Evolutionary conservation across 306 rosid genomes (phyloP), one percentile per base, ranked within the genome.

Genomic region (Begonia loranthoides): DNA sequence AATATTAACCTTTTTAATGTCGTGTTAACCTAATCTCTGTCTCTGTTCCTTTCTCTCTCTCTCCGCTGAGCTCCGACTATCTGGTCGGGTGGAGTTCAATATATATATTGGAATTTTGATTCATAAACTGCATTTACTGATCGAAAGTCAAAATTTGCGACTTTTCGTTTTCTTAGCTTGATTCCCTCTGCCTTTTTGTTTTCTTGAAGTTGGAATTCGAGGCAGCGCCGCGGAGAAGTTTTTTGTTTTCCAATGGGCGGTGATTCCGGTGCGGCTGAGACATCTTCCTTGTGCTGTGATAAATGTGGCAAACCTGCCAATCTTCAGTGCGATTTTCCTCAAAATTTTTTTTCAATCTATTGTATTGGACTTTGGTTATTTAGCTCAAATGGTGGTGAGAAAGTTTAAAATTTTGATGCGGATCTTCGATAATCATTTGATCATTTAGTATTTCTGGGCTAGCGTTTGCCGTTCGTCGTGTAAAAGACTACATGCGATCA

Each of bases 231-330:
- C 1, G 8, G 36, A 28, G 9, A 7, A 28, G 6, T 28, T 28
- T 28, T 28, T 28, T 28, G 36, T 28, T 28, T 50, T 60, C 49
- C 13, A 13, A 90, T 90, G 99, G 73, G 75, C 21, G 81, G 67
- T 22, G 82, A 58, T 71, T 75, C 81, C 10, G 79, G 68, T 56
- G 55, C 52, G 36, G 74, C 79, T 17, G 82, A 61, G 39, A 76
- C 60, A 1, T 54, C 64, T 50, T 6, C 64, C 15, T 74, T 83
- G 33, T 76, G 82, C 13, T 92, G 96, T 61, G 80, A 56, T 55
- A 76, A 63, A 43, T 92, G 99, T 57, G 73, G 70, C 63, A 80
- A 86, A 39, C 93, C 94, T 55, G 90, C 99, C 56, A 68, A 63
- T 52, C 94, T 92, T 56, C 94, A 83, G 96, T 92, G 74, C 15